phyloP scores from a whole-genome alignment of 306 rosid species.

The Gleditsia sinensis region DNA sequence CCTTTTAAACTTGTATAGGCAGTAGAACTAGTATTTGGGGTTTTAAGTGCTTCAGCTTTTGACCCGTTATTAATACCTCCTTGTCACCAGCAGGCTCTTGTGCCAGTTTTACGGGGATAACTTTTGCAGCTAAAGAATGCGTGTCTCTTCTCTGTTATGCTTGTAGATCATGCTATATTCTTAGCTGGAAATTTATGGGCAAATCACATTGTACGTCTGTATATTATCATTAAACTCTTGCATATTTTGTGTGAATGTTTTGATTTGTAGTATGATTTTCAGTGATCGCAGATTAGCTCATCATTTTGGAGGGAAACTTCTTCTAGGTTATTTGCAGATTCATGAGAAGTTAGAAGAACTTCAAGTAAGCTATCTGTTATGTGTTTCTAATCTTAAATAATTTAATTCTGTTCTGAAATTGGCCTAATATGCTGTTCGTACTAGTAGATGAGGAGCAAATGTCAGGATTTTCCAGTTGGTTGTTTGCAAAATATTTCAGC shows the following conservation, averaged over 20 bases:
- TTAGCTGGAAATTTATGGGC: constrained; percentile 62
- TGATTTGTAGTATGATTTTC: constrained; percentile 50
- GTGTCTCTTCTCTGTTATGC: constrained; percentile 95
- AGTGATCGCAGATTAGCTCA: constrained; percentile 99
- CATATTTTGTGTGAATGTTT: constrained; percentile 38
- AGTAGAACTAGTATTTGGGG: constrained; percentile 78
- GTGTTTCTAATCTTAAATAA: constrained; percentile 15
- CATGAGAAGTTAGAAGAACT: constrained; percentile 96
- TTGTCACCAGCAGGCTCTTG: constrained; percentile 99
- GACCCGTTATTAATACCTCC: constrained; percentile 98
- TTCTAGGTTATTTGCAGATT: constrained; percentile 97
- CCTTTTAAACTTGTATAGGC: constrained; percentile 49
- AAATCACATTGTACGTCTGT: constrained; percentile 40
- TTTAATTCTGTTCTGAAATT: constrained; percentile 3
- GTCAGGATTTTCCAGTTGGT: constrained; percentile 15
- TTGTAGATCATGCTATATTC: constrained; percentile 85
- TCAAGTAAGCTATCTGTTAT: constrained; percentile 60
- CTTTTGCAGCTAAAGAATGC: constrained; percentile 99
- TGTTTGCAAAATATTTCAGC: constrained; percentile 21
- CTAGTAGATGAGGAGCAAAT: neutral
- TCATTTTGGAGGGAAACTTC: constrained; percentile 99
- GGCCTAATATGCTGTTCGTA: neutral
- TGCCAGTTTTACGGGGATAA: constrained; percentile 99
- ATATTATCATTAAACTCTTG: constrained; percentile 29
- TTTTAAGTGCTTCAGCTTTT: constrained; percentile 94